Percentiles rank a stretch among this genome's conserved stretches.
These are phyloP conservation scores for Beauveria rudraprayagi DNA, from an alignment of 2,329 filamentous ascomycete genomes.

Conservation along the genomic window DNA sequence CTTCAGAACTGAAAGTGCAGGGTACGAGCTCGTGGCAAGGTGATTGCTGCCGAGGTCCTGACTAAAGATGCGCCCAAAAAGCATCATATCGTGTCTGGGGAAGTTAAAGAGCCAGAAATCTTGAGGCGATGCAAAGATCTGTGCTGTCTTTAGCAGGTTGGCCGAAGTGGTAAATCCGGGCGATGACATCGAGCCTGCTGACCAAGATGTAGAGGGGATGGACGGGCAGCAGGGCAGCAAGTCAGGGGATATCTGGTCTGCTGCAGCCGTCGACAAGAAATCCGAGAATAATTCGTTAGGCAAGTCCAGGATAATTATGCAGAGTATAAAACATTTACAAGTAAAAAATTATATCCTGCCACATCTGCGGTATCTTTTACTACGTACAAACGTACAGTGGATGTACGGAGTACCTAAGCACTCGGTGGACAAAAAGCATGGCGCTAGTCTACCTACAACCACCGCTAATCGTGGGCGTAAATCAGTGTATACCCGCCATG, in stretches of 20 bases:
- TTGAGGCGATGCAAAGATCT: neutral
- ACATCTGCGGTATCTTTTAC: too few relatives aligned
- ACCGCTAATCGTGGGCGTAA: too few relatives aligned
- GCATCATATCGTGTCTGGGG: neutral
- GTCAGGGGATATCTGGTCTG: slow-evolving; percentile 39
- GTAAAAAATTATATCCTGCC: too few relatives aligned
- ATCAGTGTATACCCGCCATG: too few relatives aligned
- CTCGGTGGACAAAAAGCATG: too few relatives aligned
- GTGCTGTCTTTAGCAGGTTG: slow-evolving; percentile 2
- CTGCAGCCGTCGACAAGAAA: neutral
- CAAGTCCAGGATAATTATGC: too few relatives aligned
- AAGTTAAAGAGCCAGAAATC: neutral
- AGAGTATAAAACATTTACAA: too few relatives aligned
- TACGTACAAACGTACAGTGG: too few relatives aligned
- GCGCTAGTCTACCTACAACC: too few relatives aligned
- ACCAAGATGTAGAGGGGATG: slow-evolving; percentile 69
- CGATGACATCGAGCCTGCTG: slow-evolving; percentile 12
- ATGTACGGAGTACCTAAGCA: too few relatives aligned
- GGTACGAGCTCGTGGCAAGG: neutral
- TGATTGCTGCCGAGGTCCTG: neutral
- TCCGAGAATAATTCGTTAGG: too few relatives aligned
- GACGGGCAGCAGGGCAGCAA: slow-evolving; percentile 55
- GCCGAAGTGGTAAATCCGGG: slow-evolving; percentile 9
- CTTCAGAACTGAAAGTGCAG: neutral
- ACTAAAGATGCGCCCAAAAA: neutral